Conservation (phyloP, 139 green algal genomes). For the Pleodorina starrii region DNA sequence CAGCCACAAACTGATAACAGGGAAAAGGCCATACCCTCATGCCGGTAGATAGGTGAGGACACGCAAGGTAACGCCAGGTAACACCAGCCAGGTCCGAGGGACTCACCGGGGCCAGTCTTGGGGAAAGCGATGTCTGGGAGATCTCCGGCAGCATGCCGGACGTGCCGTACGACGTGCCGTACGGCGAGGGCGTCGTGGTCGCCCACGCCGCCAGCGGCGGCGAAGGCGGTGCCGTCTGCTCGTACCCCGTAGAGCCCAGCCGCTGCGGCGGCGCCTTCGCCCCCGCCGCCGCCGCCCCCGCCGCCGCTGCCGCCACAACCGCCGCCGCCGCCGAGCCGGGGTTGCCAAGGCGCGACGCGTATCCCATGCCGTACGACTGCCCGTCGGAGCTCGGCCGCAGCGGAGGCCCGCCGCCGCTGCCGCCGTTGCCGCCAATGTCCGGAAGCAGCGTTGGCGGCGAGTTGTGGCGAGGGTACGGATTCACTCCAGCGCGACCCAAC, state of each 20-base stretch:
- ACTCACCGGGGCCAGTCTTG: not conserved
- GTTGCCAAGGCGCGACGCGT: too few species aligned
- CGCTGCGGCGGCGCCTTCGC: not conserved
- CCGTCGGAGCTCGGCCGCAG: not conserved
- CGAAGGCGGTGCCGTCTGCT: not conserved
- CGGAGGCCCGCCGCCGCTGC: not conserved
- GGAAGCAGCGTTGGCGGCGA: conserved; percentile 7
- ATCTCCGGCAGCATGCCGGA: not conserved
- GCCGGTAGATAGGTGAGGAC: too few species aligned
- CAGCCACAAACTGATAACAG: too few species aligned
- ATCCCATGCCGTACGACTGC: not conserved
- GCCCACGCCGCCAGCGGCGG: not conserved
- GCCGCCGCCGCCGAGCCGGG: not conserved
- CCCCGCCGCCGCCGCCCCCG: not conserved
- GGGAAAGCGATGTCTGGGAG: not conserved
- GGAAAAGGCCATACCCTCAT: too few species aligned
- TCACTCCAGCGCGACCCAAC: not conserved
- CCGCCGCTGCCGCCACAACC: not conserved
- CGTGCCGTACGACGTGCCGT: not conserved
- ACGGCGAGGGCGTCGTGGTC: not conserved
- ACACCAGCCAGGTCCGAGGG: too few species aligned
- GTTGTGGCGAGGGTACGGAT: not conserved
- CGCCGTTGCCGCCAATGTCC: not conserved
- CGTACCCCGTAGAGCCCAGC: not conserved
- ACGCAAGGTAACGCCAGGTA: too few species aligned